These are phyloP conservation scores for Starmerella apis DNA, from an alignment of 805 yeast species.

Conservation along the genomic window DNA sequence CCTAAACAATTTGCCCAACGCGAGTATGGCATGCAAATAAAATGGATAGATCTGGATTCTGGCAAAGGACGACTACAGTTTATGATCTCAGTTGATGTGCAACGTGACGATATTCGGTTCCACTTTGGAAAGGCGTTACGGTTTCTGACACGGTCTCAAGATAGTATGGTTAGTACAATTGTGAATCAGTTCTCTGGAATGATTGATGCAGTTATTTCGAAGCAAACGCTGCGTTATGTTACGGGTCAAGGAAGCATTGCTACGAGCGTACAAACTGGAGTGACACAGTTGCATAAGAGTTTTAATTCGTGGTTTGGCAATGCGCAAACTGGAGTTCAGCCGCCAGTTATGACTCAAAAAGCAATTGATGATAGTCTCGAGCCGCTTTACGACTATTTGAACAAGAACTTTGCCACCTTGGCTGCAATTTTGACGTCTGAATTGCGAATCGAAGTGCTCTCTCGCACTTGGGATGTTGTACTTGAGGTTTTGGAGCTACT, in stretches of 20 bases:
- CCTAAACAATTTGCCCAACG: slow-evolving; percentile 43
- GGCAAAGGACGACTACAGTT: slow-evolving; percentile 54
- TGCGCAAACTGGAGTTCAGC: neutral
- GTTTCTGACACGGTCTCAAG: slow-evolving; percentile 51
- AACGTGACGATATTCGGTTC: slow-evolving; percentile 68
- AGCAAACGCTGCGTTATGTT: slow-evolving; percentile 42
- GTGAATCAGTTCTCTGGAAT: slow-evolving; percentile 63
- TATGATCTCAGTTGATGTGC: slow-evolving; percentile 67
- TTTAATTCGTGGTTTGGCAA: slow-evolving; percentile 30
- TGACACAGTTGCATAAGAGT: slow-evolving; percentile 24
- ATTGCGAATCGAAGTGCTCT: slow-evolving; percentile 52
- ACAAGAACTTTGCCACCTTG: slow-evolving; percentile 53
- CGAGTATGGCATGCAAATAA: slow-evolving; percentile 59
- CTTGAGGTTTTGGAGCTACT: slow-evolving; percentile 59
- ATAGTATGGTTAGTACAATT: slow-evolving; percentile 55
- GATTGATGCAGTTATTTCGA: slow-evolving; percentile 48
- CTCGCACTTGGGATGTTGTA: slow-evolving; percentile 71
- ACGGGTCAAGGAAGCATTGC: slow-evolving; percentile 29
- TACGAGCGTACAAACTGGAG: slow-evolving; percentile 23
- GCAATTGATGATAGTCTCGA: slow-evolving; percentile 50
- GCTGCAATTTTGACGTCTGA: slow-evolving; percentile 49
- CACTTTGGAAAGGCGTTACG: slow-evolving; percentile 68
- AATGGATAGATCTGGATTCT: slow-evolving; percentile 49
- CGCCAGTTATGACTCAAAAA: slow-evolving; percentile 7
- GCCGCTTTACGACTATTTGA: slow-evolving; percentile 66